phyloP scores from a whole-genome alignment of 2,329 filamentous ascomycete species.

The Sclerotinia borealis region DNA sequence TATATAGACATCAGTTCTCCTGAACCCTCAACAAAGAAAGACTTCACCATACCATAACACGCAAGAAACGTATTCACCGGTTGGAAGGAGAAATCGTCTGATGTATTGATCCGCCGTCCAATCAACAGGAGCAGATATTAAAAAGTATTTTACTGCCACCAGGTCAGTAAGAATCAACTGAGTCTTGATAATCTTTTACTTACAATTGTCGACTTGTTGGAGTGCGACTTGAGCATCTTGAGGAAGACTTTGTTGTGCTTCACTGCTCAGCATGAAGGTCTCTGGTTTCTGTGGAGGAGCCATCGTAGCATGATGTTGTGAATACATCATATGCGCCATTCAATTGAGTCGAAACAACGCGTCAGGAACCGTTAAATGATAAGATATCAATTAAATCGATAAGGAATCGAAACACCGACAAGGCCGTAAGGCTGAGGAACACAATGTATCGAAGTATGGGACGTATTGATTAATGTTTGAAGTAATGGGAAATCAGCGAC shows the following conservation, averaged over 20 bases:
- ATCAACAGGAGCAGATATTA: constrained; percentile 96
- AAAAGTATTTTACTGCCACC: constrained; percentile 88
- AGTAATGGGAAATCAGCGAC: constrained; percentile 20
- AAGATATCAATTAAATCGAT: constrained; percentile 20
- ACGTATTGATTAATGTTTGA: constrained; percentile 16
- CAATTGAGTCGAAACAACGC: constrained; percentile 30
- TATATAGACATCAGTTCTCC: constrained; percentile 35
- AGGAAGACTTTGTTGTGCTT: constrained; percentile 92
- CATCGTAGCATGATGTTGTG: constrained; percentile 74
- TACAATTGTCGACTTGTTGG: constrained; percentile 96
- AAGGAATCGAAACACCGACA: constrained; percentile 27
- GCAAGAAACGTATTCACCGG: constrained; percentile 97
- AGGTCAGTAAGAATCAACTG: constrained; percentile 17
- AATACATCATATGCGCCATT: constrained; percentile 57
- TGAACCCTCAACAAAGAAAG: constrained; percentile 13
- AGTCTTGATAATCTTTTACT: constrained; percentile 37
- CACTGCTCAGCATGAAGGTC: constrained; percentile 96
- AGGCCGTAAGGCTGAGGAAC: constrained; percentile 21
- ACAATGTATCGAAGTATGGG: constrained; percentile 14
- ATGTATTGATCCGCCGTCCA: constrained; percentile 98
- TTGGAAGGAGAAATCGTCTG: constrained; percentile 87
- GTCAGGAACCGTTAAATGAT: constrained; percentile 15
- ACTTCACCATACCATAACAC: constrained; percentile 67
- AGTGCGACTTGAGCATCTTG: constrained; percentile 95
- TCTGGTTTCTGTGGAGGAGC: constrained; percentile 92